phyloP scores from a whole-genome alignment of 352 stramenopile species.

The Pythium myriotylum region DNA sequence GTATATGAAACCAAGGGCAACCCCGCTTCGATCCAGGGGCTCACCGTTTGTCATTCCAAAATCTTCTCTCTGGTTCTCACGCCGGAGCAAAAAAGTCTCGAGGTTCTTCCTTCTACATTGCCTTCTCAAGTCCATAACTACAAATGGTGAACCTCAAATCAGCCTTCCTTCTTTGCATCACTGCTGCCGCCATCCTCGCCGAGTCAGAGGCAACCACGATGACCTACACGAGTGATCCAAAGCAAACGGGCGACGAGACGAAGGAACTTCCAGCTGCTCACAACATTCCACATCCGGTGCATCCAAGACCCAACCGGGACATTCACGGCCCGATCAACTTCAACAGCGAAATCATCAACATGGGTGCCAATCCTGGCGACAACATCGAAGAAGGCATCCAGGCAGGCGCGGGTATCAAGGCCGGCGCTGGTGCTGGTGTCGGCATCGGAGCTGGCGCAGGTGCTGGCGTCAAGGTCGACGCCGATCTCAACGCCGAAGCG shows the following conservation, averaged over 20 bases:
- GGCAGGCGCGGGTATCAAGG: neutral
- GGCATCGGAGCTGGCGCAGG: neutral
- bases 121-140: slow-evolving; percentile 1
- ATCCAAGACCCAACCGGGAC: too few species aligned
- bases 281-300: too few species aligned
- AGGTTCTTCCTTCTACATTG: neutral
- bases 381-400: neutral
- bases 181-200: neutral
- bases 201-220: neutral
- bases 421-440: neutral
- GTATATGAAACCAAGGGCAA: too few species aligned
- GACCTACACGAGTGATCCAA: neutral
- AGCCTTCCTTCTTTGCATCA: slow-evolving; percentile 4
- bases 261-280: too few species aligned
- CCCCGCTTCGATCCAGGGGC: too few species aligned
- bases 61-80: neutral
- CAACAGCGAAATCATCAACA: too few species aligned
- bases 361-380: neutral
- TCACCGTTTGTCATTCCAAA: too few species aligned
- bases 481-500: neutral
- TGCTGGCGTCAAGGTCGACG: neutral
- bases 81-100: neutral
- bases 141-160: slow-evolving; percentile 12
- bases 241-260: neutral
- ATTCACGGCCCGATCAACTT: too few species aligned